Conservation (phyloP, 73 alveolate genomes). For the Durusdinium trenchii region DNA sequence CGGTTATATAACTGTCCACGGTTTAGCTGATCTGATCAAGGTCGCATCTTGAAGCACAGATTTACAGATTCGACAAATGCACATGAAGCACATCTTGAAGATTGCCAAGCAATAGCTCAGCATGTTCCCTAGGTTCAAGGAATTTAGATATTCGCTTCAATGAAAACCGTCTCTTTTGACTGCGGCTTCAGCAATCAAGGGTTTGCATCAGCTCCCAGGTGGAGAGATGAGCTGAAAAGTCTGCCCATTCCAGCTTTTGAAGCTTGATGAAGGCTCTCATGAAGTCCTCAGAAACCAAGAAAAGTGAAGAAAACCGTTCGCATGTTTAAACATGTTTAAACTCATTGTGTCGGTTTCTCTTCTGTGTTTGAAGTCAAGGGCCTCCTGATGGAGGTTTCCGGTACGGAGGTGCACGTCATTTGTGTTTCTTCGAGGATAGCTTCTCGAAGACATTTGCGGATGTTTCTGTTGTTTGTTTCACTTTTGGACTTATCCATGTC, state of each 20-base stretch:
- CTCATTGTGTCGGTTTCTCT: background rate
- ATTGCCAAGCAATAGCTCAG: background rate
- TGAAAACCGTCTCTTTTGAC: too few species aligned
- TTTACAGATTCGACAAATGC: background rate
- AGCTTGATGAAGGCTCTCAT: conserved; percentile 72
- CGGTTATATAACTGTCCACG: background rate
- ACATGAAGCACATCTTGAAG: background rate
- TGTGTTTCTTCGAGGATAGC: too few species aligned
- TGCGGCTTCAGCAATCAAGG: conserved; percentile 33
- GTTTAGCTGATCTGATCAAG: background rate
- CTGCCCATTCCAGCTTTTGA: conserved; percentile 84
- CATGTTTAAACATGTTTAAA: background rate
- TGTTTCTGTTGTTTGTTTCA: too few species aligned
- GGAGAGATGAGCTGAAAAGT: conserved; percentile 52
- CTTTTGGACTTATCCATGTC: too few species aligned
- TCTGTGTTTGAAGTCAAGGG: background rate
- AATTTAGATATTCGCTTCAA: background rate
- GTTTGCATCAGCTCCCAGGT: conserved; percentile 56
- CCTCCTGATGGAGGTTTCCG: background rate
- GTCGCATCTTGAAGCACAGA: background rate
- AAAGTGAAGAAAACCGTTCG: background rate
- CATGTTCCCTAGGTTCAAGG: background rate
- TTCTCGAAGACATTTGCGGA: too few species aligned
- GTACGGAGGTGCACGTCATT: too few species aligned
- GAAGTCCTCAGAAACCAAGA: conserved; percentile 53